Evolutionary conservation across 495 filamentous ascomycete genomes (phyloP).

Genomic region (Hyaloscypha bicolor): DNA sequence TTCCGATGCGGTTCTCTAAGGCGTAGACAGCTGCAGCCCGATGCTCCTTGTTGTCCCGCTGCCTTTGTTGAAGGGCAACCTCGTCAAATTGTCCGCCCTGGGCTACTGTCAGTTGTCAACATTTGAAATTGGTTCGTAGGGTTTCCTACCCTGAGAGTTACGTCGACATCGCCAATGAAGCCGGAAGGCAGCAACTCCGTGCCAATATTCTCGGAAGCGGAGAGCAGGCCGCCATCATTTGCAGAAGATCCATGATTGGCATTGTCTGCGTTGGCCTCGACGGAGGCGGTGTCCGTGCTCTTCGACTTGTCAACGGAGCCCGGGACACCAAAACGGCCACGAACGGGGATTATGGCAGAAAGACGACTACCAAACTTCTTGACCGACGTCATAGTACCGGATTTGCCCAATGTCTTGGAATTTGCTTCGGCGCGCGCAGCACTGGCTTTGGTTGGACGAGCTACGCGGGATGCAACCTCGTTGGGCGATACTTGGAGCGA

Average conservation of each 20-base stretch:
- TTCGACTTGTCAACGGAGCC: background rate
- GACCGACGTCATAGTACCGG: background rate
- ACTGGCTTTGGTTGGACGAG: slow-evolving; percentile 10
- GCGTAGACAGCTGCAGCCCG: too few species aligned
- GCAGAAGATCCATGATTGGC: background rate
- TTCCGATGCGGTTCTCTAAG: too few species aligned
- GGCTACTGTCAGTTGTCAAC: too few species aligned
- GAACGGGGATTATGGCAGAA: slow-evolving; percentile 3
- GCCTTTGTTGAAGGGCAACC: too few species aligned
- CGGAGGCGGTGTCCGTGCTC: background rate
- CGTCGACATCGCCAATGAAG: too few species aligned
- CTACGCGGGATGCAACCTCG: background rate
- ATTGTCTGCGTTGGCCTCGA: background rate
- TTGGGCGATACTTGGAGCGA: background rate
- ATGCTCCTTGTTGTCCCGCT: too few species aligned
- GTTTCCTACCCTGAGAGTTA: too few species aligned
- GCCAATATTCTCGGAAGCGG: too few species aligned
- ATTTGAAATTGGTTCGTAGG: too few species aligned
- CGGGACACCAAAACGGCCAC: background rate
- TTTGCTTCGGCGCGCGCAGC: slow-evolving; percentile 2
- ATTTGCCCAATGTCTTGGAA: background rate
- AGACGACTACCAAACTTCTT: slow-evolving; percentile 3
- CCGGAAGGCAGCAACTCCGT: too few species aligned
- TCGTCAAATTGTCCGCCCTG: too few species aligned
- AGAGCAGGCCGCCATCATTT: too few species aligned